A percentile compares a stretch with the other conserved stretches of the same genome.
Evolutionary conservation across 2,329 filamentous ascomycete species (phyloP).

Genomic region (Fusarium praegraminearum): DNA sequence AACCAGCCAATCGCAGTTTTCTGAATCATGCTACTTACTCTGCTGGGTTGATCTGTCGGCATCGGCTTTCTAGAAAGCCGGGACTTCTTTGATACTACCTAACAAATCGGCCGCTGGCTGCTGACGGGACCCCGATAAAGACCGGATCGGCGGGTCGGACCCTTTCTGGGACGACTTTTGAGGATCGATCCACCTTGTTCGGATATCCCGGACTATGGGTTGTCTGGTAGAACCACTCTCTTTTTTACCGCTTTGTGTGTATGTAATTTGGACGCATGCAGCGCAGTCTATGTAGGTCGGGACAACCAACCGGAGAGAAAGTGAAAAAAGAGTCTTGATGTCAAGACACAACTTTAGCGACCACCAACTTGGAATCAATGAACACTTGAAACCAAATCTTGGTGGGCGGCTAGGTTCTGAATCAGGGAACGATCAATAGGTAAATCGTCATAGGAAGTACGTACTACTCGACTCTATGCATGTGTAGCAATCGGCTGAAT

Average conservation of each 20-base stretch:
- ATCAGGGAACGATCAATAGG: constrained; percentile 33
- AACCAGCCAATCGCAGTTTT: constrained; percentile 9
- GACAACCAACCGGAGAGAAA: constrained; percentile 13
- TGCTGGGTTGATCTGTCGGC: constrained; percentile 7
- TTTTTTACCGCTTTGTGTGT: constrained; percentile 1
- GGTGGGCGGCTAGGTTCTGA: constrained; percentile 10
- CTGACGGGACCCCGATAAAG: constrained; percentile 31
- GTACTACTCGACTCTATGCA: constrained; percentile 1
- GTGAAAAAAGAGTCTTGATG: constrained; percentile 19
- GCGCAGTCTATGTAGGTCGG: not conserved
- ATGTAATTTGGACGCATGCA: not conserved
- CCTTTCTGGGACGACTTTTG: constrained; percentile 15
- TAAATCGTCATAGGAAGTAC: constrained; percentile 36
- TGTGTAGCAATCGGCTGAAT: constrained; percentile 5
- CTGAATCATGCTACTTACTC: constrained; percentile 1
- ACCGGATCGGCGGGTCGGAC: constrained; percentile 35
- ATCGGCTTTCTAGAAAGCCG: constrained; percentile 20
- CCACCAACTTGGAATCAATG: constrained; percentile 25
- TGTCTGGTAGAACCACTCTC: not conserved
- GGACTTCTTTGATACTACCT: not conserved
- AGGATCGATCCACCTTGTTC: constrained; percentile 36
- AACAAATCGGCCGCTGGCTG: constrained; percentile 24
- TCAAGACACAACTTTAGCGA: constrained; percentile 23
- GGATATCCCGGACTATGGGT: constrained; percentile 31
- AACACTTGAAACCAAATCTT: constrained; percentile 23